phyloP scores from a whole-genome alignment of 2,329 filamentous ascomycete species.

The Boeremia exigua region DNA sequence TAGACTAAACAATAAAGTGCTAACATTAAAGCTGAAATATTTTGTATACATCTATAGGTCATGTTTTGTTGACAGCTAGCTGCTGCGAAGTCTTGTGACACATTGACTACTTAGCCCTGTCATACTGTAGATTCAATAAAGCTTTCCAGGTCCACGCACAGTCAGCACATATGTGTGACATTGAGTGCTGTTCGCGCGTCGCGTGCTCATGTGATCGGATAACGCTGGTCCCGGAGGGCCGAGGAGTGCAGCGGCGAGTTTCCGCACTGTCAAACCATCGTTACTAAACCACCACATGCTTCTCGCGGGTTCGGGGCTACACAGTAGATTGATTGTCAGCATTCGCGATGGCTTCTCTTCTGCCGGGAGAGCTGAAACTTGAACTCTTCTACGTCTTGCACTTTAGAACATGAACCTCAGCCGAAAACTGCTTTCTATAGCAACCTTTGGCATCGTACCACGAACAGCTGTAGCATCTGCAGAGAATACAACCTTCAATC shows the following conservation, averaged over 20 bases:
- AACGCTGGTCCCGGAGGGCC: not conserved
- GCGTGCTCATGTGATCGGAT: conserved; percentile 16
- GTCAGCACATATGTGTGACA: no score
- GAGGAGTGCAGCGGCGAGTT: conserved; percentile 22
- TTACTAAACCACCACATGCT: conserved; percentile 23
- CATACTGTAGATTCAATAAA: no score
- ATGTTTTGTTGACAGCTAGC: no score
- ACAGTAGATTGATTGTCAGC: conserved; percentile 14
- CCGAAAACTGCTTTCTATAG: conserved; percentile 19
- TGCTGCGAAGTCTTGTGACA: no score
- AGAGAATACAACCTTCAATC: conserved; percentile 34
- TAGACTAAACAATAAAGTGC: no score
- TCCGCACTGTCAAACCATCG: conserved; percentile 27
- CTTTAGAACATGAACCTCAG: conserved; percentile 24
- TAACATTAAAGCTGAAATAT: no score
- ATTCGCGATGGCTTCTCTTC: conserved; percentile 6
- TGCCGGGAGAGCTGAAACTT: conserved; percentile 2
- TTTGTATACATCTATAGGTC: no score
- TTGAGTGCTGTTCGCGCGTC: not conserved
- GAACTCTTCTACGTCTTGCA: not conserved
- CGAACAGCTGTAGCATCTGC: conserved; percentile 16
- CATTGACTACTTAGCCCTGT: no score
- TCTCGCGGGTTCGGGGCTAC: not conserved
- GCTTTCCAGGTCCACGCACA: no score
- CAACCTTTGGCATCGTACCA: conserved; percentile 17